phyloP scores from a whole-genome alignment of 1,284 basidiomycete genomes.

The Fomitopsis schrenkii region DNA sequence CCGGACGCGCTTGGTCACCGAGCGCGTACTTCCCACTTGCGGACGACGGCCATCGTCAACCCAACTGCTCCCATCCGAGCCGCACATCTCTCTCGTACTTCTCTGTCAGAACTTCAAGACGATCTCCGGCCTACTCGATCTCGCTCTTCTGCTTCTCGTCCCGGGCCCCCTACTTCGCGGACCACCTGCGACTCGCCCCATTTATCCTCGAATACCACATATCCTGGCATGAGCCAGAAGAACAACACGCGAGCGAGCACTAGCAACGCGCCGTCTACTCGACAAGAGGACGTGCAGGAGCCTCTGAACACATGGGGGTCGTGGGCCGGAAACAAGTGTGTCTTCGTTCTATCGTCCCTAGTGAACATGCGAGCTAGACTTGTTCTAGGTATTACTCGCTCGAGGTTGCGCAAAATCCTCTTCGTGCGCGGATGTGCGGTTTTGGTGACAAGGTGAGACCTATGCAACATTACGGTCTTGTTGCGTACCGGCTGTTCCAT shows the following conservation, averaged over 20 bases:
- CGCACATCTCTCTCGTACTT: background rate
- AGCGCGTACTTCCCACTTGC: slow-evolving; percentile 2
- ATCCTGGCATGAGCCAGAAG: slow-evolving; percentile 57
- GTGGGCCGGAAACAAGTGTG: slow-evolving; percentile 56
- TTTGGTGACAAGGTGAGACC: slow-evolving; percentile 85
- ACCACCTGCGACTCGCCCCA: background rate
- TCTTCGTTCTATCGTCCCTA: slow-evolving; percentile 16
- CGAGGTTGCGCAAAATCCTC: slow-evolving; percentile 81
- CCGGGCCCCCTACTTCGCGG: background rate
- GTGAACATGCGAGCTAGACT: background rate
- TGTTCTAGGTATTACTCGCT: slow-evolving; percentile 69
- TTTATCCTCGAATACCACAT: background rate
- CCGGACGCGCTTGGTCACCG: slow-evolving; percentile 2
- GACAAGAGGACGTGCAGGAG: slow-evolving; percentile 19
- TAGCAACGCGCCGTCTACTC: slow-evolving; percentile 25
- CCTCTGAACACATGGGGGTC: slow-evolving; percentile 30
- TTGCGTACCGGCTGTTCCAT: background rate
- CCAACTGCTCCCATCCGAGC: background rate
- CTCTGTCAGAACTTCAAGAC: background rate
- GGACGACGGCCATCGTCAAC: slow-evolving; percentile 1
- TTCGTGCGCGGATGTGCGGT: slow-evolving; percentile 89
- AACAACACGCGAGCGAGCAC: slow-evolving; percentile 36
- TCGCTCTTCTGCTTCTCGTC: background rate
- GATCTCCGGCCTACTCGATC: background rate
- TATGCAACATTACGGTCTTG: slow-evolving; percentile 7